Evolutionary conservation across 139 green algal genomes (phyloP), one percentile per base, ranked within the genome.

Genomic region (Micromonas pusilla): DNA sequence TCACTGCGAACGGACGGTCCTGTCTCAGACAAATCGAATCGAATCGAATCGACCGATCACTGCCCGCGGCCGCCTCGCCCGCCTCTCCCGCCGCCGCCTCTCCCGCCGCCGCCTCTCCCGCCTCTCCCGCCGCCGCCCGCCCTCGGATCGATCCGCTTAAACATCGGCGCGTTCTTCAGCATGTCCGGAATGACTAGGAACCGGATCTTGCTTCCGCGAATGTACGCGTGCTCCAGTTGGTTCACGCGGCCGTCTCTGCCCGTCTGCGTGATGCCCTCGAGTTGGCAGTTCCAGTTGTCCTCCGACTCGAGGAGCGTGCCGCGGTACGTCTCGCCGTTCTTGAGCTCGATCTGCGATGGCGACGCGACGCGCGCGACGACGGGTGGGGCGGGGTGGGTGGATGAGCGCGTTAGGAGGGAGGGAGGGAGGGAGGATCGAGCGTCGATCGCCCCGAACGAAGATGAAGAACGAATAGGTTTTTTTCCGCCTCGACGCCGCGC

Each of bases 111-210:
- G 16, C 45, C 45, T 57, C 45, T 16, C 45, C 45, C 16, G 9
- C 45, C 45, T 57, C 9, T 31, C 20, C 23, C 31, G 30, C 31
- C 32, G 32, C 66, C 33, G 4, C 53, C 53, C 68, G 68, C 23
- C 72, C 31, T 78, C 52, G 72, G 72, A 70, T 78, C 72, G 53
- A 78, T 70, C 23, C 53, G 30, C 72, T 98, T 98, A 86, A 99
- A 98, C 93, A 99, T 99, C 19, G 96, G 96, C 0, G 96, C 93
- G 79, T 98, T 98, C 77, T 97, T 98, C n/a, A 99, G 85, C 94
- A 99, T 98, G 79, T 99, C 96, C 30, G 96, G 96, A 26, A 98
- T 91, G 36, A 98, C 92, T 6, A 99, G 81, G 72, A 97, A 95
- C 4, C 95, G 34, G 5, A 98, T 79, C 81, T 89, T 86, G 78